Conservation (phyloP, 495 filamentous ascomycete genomes). For the Parathielavia hyrcaniae region DNA sequence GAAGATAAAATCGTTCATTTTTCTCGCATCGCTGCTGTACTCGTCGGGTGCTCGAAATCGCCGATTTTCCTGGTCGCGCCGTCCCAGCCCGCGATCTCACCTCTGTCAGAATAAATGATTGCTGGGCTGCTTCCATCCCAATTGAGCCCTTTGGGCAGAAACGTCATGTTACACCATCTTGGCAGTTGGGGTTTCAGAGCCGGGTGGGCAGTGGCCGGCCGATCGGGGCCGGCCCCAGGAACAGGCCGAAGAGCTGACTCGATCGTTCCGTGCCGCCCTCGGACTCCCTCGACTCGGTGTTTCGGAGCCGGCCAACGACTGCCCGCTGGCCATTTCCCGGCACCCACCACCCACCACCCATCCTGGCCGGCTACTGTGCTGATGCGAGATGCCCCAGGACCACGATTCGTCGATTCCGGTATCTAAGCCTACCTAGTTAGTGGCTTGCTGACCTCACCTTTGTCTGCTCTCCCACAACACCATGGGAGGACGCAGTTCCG, state of each 20-base stretch:
- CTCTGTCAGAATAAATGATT: too few relatives aligned
- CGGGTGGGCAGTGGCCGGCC: conserved; percentile 4
- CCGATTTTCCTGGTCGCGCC: too few relatives aligned
- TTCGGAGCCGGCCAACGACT: conserved; percentile 18
- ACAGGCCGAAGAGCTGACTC: conserved; percentile 6
- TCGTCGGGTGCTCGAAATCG: too few relatives aligned
- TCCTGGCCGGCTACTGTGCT: not conserved
- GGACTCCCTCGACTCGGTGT: not conserved
- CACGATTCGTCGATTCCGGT: not conserved
- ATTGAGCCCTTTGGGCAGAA: not conserved
- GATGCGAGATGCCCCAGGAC: not conserved
- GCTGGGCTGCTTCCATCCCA: too few relatives aligned
- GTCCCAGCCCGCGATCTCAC: too few relatives aligned
- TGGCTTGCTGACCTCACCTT: conserved; percentile 1
- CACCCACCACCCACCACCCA: not conserved
- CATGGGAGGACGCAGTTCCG: not conserved
- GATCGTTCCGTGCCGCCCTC: conserved; percentile 13
- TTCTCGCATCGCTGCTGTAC: too few relatives aligned
- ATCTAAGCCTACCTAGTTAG: not conserved
- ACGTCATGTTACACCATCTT: not conserved
- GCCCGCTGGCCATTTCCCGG: not conserved
- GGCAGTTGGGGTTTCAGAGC: conserved; percentile 12
- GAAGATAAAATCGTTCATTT: too few relatives aligned
- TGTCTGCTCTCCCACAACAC: not conserved
- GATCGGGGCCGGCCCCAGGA: conserved; percentile 4